phyloP scores from a whole-genome alignment of 2,329 filamentous ascomycete species.

The Pseudogymnoascus sp. region DNA sequence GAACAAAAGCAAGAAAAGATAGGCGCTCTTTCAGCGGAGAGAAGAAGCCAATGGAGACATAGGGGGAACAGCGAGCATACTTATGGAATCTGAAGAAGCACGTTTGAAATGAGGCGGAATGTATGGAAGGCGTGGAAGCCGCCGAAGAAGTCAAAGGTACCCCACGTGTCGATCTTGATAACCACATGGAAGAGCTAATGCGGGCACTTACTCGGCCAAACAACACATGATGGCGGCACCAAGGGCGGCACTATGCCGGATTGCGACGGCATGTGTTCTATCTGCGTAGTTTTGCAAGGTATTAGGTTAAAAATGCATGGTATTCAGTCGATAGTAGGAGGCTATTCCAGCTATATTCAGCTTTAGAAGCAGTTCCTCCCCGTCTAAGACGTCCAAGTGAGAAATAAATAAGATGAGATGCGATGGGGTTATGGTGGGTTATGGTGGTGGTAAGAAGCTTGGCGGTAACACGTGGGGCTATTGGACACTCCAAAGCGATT shows the following conservation, averaged over 20 bases:
- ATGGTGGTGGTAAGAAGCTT: background rate
- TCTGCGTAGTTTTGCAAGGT: background rate
- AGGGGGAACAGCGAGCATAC: background rate
- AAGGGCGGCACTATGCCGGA: background rate
- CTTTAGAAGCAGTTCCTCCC: background rate
- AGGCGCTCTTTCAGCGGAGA: background rate
- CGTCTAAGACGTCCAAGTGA: background rate
- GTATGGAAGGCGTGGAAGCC: background rate
- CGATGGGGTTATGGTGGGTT: background rate
- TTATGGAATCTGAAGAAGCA: background rate
- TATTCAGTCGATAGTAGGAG: background rate
- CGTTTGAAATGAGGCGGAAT: background rate
- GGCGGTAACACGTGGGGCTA: background rate
- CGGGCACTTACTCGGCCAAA: background rate
- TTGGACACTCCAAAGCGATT: background rate
- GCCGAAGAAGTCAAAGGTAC: background rate
- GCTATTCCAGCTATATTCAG: background rate
- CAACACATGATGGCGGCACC: background rate
- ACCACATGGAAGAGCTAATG: conserved; percentile 2
- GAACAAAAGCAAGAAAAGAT: background rate
- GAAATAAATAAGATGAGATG: background rate
- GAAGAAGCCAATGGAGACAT: background rate
- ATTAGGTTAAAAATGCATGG: background rate
- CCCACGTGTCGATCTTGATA: conserved; percentile 7
- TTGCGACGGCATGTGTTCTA: background rate